A percentile compares a stretch with the other conserved stretches of the same genome.
Evolutionary conservation across 345 rosid species (phyloP).

Genomic region (Aethionema arabicum): DNA sequence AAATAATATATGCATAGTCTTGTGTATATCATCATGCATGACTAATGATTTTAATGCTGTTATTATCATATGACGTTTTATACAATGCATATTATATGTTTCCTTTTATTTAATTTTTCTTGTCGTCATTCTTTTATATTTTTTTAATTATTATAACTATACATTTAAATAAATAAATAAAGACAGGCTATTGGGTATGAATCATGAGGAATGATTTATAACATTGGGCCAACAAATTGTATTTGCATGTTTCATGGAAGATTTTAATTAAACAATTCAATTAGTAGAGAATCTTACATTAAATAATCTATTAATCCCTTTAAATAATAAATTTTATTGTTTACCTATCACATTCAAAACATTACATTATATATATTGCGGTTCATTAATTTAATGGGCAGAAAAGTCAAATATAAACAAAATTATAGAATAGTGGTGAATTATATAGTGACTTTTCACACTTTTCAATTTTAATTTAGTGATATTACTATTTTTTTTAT

Average conservation of each 20-base stretch:
- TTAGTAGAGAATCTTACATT: background rate
- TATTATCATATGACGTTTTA: constrained; percentile 31
- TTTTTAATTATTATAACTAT: constrained; percentile 1
- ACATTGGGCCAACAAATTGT: constrained; percentile 31
- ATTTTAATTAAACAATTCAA: constrained; percentile 9
- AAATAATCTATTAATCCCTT: background rate
- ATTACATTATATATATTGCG: no score
- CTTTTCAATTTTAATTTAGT: background rate
- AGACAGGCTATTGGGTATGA: constrained; percentile 10
- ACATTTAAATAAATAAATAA: background rate
- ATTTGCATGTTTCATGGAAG: constrained; percentile 32
- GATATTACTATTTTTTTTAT: background rate
- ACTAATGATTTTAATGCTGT: constrained; percentile 31
- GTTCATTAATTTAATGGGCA: no score
- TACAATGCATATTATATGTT: constrained; percentile 25
- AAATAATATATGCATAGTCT: constrained; percentile 22
- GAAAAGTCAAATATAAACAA: background rate
- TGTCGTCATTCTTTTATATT: constrained; percentile 25
- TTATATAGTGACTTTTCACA: background rate
- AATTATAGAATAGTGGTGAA: background rate
- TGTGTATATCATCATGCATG: constrained; percentile 36
- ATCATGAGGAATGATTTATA: constrained; percentile 23
- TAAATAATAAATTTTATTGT: background rate
- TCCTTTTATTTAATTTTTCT: constrained; percentile 19
- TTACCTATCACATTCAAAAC: background rate